Evolutionary conservation across 2,329 filamentous ascomycete genomes (phyloP).

Genomic region (Chalaropsis ovoidea): DNA sequence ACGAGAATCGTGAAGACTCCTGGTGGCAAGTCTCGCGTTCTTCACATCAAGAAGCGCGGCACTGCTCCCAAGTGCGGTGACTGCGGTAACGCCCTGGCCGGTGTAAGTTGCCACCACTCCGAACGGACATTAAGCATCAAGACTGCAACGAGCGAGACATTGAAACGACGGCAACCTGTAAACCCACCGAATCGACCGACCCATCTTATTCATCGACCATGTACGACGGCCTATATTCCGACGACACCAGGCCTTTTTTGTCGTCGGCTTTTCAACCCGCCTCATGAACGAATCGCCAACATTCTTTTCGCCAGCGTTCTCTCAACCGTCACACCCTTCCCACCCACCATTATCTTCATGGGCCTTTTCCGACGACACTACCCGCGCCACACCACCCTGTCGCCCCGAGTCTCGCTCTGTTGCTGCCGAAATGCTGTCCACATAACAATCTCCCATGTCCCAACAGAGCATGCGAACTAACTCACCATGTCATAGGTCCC

Average conservation of each 20-base stretch:
- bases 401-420: not conserved
- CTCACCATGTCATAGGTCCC: slow-evolving; percentile 52
- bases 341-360: no score
- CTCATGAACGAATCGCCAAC: not conserved
- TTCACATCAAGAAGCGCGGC: slow-evolving; percentile 99
- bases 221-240: not conserved
- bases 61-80: slow-evolving; percentile 98
- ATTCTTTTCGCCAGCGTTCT: not conserved
- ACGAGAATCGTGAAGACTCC: slow-evolving; percentile 93
- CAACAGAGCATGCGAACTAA: slow-evolving; percentile 4
- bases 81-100: slow-evolving; percentile 93
- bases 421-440: slow-evolving; percentile 8
- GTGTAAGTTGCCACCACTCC: slow-evolving; percentile 58
- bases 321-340: not conserved
- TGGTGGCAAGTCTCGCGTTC: slow-evolving; percentile 86
- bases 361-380: no score
- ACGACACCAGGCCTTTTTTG: not conserved
- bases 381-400: no score
- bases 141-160: slow-evolving; percentile 22
- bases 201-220: not conserved
- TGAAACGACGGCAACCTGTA: not conserved
- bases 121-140: slow-evolving; percentile 26
- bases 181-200: not conserved
- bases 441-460: not conserved
- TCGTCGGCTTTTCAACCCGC: not conserved